Base-by-base conservation (phyloP, 1,284 basidiomycete species). In the Cutaneotrichosporon sp. region DNA sequence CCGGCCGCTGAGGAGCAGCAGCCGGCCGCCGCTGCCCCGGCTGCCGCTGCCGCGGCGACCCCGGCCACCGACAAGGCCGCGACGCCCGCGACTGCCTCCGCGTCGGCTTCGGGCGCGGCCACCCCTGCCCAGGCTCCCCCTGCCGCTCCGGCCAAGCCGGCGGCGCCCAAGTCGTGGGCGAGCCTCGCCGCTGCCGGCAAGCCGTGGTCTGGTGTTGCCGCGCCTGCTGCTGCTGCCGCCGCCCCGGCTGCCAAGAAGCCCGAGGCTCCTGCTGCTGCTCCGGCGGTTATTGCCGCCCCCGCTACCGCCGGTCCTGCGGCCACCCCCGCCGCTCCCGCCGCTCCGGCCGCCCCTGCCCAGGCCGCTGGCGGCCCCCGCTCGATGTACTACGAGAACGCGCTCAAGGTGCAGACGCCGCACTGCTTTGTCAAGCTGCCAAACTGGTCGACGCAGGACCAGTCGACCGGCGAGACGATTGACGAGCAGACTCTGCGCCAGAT, bases 121-220 rank as follows among this genome's bases (percentile, higher is more conserved):
- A 44, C 56, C 22, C 2, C 42, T 44, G 67, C 77, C 23, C 74
- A 18, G 61, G 40, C 66, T 20, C 40, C 66, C n/a, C 62, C 74
- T 1, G 65, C 80, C 3, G 71, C 74, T 8, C 76, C 79, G 8
- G 69, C 81, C 20, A 81, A 78, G 18, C 83, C 86, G 2, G 70
- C 81, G 14, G 77, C 66, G 20, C 84, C 85, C 20, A 88, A 89
- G 72, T 87, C 86, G 0, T 96, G 91, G 92, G 92, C 92, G 0
- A 87, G 86, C 56, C 83, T 94, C 46, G 92, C 91, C 49, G 90
- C 90, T 35, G 85, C 88, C 55, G 82, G 83, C 1, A 80, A 83
- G 50, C 59, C 74, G 14, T 57, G 84, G 82, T 73, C 84, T 8
- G 80, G 80, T 26, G 67, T 70, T 17, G 67, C 78, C 34, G 62